Base-by-base conservation (phyloP, 2,329 filamentous ascomycete species). In the Colletotrichum sp. region DNA sequence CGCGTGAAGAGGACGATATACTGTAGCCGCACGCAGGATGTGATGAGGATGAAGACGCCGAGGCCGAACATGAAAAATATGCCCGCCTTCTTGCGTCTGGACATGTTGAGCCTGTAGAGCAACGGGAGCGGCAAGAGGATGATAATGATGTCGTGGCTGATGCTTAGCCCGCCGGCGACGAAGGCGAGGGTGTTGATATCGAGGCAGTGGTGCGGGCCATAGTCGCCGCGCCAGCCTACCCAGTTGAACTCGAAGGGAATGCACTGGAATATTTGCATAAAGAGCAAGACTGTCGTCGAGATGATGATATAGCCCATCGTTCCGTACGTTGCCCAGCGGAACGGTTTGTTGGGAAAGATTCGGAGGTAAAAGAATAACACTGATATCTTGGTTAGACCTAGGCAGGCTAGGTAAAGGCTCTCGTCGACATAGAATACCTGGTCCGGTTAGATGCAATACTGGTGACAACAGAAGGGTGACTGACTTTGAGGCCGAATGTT, bases 41-140 rank as follows among this genome's bases (percentile, higher is more conserved):
- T 84, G 71, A 83, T 78, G 5, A 84, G 72, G 8, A 85, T 81
- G 59, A 86, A 85, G 34, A 83, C 77, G 12, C 85, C 84, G 13
- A 86, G 80, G 36, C 83, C 80, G 78, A 86, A 85, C 81, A 86
- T 84, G 77, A 83, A 44, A n/a, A 82, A 78, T 65, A 84, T 81
- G 18, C 80, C 80, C 8, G 79, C 18, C 62, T 80, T 82, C 36
- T 78, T 80, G 57, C 79, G 81, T 71, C 76, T 63, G 32, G 77
- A 76, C 16, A 79, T 80, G 62, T 84, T 80, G 16, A 86, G 81
- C 10, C 77, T 77, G 28, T 79, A 55, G 9, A 85, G 72, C 7
- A 83, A 70, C 1, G 84, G 85, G 10, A 85, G 78, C 5, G 84
- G 85, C 57, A 85, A 76, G 3, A 81, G 10, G 4, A 86, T 76